phyloP scores from a whole-genome alignment of 2,329 filamentous ascomycete genomes.

The Cercospora zeina region DNA sequence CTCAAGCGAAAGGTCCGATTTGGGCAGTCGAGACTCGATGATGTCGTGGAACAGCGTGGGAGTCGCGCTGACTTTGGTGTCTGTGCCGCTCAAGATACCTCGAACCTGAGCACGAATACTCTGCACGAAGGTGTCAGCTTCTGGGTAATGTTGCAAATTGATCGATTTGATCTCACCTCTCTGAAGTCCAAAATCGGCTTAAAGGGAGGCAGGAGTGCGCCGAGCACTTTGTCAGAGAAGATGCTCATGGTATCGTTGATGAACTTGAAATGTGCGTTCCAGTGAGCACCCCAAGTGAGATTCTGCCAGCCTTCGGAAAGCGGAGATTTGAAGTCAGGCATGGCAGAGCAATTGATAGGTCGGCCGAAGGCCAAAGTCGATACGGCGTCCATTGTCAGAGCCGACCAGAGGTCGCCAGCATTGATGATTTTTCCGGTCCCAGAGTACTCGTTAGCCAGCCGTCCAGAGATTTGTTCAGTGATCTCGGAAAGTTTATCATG shows the following conservation, averaged over 20 bases:
- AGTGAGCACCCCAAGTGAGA: neutral
- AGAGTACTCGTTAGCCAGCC: neutral
- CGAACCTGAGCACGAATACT: neutral
- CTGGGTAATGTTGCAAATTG: neutral
- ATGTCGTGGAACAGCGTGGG: slow-evolving; percentile 22
- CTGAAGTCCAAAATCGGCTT: neutral
- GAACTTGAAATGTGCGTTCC: neutral
- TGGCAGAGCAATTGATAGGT: neutral
- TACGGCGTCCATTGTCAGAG: neutral
- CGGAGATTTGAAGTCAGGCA: neutral
- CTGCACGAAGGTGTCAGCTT: neutral
- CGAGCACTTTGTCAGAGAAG: neutral
- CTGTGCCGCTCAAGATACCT: neutral
- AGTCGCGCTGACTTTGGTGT: slow-evolving; percentile 1
- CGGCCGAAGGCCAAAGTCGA: neutral
- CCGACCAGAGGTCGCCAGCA: neutral
- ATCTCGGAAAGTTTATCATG: neutral
- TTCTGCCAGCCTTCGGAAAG: neutral
- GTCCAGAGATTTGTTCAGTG: neutral
- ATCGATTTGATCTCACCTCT: neutral
- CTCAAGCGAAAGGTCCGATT: slow-evolving; percentile 4
- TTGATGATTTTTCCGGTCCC: neutral
- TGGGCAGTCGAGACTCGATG: slow-evolving; percentile 10
- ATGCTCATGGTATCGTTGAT: neutral
- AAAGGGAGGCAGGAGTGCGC: neutral